A percentile compares a stretch with the other conserved stretches of the same genome.
These are phyloP conservation scores for Candida freyschussii DNA, from an alignment of 1,139 yeast genomes.

Conservation along the genomic window DNA sequence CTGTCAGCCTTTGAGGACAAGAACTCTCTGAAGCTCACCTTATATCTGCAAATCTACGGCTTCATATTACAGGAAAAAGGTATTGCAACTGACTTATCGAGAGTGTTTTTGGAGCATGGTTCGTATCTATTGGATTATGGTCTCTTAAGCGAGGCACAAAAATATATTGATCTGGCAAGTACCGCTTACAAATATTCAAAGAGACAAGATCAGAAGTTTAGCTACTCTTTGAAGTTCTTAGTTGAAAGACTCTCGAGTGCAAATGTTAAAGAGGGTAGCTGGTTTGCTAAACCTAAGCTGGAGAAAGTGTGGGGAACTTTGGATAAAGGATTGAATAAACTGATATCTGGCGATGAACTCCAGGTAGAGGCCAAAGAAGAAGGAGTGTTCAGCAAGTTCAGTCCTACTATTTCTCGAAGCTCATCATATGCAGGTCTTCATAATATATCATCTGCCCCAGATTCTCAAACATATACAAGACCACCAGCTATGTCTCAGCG, in stretches of 20 bases:
- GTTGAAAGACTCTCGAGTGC: conserved; percentile 43
- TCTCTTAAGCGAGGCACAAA: conserved; percentile 48
- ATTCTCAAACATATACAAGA: conserved; percentile 10
- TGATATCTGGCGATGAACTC: conserved; percentile 85
- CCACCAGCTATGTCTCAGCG: no score
- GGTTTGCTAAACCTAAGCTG: conserved; percentile 68
- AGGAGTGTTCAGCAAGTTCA: conserved; percentile 70
- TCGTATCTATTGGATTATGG: conserved; percentile 63
- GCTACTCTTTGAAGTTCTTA: conserved; percentile 37
- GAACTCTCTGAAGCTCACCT: conserved; percentile 34
- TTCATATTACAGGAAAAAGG: conserved; percentile 37
- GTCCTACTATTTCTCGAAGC: conserved; percentile 56
- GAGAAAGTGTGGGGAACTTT: conserved; percentile 87
- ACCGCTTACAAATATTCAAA: conserved; percentile 40
- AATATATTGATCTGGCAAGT: conserved; percentile 50
- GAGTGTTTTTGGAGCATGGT: conserved; percentile 59
- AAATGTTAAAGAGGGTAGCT: conserved; percentile 35
- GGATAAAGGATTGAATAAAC: conserved; percentile 73
- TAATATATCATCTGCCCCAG: conserved; percentile 21
- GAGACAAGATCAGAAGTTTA: conserved; percentile 33
- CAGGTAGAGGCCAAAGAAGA: conserved; percentile 37
- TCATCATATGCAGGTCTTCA: conserved; percentile 38
- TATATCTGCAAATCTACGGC: conserved; percentile 73
- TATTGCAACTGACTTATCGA: conserved; percentile 39
- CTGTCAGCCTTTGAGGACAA: conserved; percentile 26